Conservation (phyloP, 1,284 basidiomycete species). For the Ustilago loliicola region DNA sequence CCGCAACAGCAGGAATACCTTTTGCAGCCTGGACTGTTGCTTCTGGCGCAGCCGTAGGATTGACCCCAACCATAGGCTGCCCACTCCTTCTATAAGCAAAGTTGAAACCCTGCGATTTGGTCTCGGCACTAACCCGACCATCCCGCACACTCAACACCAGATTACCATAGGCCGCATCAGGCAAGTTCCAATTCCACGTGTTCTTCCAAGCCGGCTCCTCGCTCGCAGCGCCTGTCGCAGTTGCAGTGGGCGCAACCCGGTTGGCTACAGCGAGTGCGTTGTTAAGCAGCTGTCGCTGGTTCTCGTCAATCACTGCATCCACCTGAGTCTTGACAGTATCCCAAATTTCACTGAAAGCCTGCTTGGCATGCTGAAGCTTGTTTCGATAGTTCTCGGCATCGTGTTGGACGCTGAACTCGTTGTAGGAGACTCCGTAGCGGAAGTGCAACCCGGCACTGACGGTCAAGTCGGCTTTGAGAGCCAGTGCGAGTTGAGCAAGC, state of each 20-base stretch:
- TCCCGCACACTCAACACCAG: constrained; percentile 90
- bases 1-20: constrained; percentile 11
- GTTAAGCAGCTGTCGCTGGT: constrained; percentile 88
- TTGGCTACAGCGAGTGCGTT: constrained; percentile 89
- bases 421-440: constrained; percentile 94
- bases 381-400: constrained; percentile 89
- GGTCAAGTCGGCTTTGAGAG: constrained; percentile 93
- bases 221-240: constrained; percentile 74
- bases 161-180: constrained; percentile 91
- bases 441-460: constrained; percentile 96
- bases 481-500: constrained; percentile 88
- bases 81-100: constrained; percentile 85
- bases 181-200: constrained; percentile 97
- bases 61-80: constrained; percentile 44
- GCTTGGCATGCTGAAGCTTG: constrained; percentile 84
- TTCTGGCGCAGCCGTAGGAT: constrained; percentile 33
- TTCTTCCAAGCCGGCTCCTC: constrained; percentile 78
- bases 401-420: constrained; percentile 92
- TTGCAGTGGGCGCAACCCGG: constrained; percentile 78
- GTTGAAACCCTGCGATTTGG: constrained; percentile 95
- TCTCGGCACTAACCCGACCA: constrained; percentile 89
- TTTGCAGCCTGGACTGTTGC: too few species aligned
- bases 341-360: constrained; percentile 90
- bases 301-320: constrained; percentile 89
- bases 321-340: constrained; percentile 93